Evolutionary conservation across 768 basidiomycete genomes (phyloP).

Genomic region (Serendipita indica): DNA sequence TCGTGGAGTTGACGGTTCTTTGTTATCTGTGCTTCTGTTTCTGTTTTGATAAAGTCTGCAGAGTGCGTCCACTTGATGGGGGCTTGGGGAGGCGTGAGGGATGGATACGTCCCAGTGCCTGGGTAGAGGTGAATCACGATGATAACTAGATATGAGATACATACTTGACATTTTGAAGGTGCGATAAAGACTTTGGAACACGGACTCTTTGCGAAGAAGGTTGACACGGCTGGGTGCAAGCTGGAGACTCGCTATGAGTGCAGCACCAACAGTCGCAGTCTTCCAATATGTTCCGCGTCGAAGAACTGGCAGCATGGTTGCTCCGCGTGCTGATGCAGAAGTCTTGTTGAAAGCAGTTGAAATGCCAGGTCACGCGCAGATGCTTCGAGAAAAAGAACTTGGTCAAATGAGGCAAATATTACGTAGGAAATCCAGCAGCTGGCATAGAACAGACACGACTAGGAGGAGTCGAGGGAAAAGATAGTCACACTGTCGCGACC

Average conservation of each 20-base stretch:
- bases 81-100: slow-evolving; percentile 47
- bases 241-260: neutral
- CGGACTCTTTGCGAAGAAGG: neutral
- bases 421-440: neutral
- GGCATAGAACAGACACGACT: neutral
- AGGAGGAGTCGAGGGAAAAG: neutral
- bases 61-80: slow-evolving; percentile 54
- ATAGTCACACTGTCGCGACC: neutral
- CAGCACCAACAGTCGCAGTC: neutral
- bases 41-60: slow-evolving; percentile 38
- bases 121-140: neutral
- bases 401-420: neutral
- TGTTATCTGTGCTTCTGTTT: slow-evolving; percentile 46
- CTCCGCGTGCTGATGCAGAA: neutral
- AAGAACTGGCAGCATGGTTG: neutral
- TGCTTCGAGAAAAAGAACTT: neutral
- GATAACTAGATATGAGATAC: neutral
- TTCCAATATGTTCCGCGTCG: neutral
- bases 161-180: neutral
- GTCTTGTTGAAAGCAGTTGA: neutral
- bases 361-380: neutral
- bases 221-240: neutral
- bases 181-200: neutral
- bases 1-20: slow-evolving; percentile 41
- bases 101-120: neutral